These are phyloP conservation scores for Bacidia gigantensis DNA, from an alignment of 495 filamentous ascomycete genomes.

Conservation along the genomic window DNA sequence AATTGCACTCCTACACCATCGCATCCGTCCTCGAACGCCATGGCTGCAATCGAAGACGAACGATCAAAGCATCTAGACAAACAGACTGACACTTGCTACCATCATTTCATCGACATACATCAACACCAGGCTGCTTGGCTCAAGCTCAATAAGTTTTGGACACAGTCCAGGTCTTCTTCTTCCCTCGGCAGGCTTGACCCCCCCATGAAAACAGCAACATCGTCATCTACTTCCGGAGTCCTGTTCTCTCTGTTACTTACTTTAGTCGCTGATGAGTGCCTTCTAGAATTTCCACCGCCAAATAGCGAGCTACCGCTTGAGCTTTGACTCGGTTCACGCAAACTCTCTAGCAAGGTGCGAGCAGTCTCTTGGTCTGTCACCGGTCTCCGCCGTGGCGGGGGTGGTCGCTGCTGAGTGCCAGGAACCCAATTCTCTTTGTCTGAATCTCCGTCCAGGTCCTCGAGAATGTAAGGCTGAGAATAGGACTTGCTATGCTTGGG, in stretches of 20 bases:
- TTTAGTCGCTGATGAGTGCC: neutral
- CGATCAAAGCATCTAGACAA: neutral
- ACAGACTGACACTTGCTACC: neutral
- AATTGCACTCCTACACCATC: no score
- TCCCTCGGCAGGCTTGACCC: constrained; percentile 46
- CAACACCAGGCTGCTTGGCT: constrained; percentile 52
- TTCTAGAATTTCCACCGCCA: constrained; percentile 5
- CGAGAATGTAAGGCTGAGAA: constrained; percentile 19
- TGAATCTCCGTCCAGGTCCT: constrained; percentile 50
- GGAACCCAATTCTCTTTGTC: constrained; percentile 92
- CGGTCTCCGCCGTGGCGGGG: constrained; percentile 19
- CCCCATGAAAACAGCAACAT: constrained; percentile 57
- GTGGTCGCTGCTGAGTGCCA: constrained; percentile 31
- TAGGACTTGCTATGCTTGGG: constrained; percentile 17
- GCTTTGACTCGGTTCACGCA: constrained; percentile 17
- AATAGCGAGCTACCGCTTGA: constrained; percentile 7
- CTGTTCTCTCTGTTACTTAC: constrained; percentile 22
- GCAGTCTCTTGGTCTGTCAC: neutral
- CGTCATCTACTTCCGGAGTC: constrained; percentile 33
- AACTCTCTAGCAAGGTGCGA: constrained; percentile 33
- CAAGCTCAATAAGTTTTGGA: constrained; percentile 63
- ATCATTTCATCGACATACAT: constrained; percentile 6
- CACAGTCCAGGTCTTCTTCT: constrained; percentile 61
- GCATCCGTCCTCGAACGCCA: no score
- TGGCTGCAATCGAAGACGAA: neutral